These are phyloP conservation scores for Torulaspora indica DNA, from an alignment of 805 yeast species.

Conservation along the genomic window DNA sequence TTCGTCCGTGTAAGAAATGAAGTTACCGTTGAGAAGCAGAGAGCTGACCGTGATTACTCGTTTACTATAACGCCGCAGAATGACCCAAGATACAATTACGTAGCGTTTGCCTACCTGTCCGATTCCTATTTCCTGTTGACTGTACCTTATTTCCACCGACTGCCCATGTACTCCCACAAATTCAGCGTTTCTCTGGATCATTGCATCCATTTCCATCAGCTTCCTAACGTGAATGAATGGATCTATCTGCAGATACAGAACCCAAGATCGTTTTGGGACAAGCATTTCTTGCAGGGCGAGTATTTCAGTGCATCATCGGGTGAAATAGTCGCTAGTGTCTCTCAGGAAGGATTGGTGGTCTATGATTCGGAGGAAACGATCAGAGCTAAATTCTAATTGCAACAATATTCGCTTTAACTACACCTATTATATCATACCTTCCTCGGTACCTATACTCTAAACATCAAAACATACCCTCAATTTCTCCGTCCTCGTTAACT, in stretches of 20 bases:
- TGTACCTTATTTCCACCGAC: constrained; percentile 47
- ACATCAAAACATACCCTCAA: constrained; percentile 66
- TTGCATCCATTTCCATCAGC: constrained; percentile 57
- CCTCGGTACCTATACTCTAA: constrained; percentile 1
- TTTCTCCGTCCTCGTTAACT: constrained; percentile 73
- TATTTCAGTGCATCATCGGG: constrained; percentile 46
- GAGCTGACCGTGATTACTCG: constrained; percentile 1
- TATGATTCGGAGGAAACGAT: constrained; percentile 22
- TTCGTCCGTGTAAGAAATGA: constrained; percentile 24
- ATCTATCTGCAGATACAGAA: constrained; percentile 46
- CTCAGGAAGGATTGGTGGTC: constrained; percentile 58
- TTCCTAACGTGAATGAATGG: constrained; percentile 46
- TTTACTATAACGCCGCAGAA: constrained; percentile 19
- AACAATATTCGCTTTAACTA: neutral
- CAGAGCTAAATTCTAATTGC: constrained; percentile 21
- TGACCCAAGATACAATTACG: constrained; percentile 43
- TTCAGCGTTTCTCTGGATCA: constrained; percentile 64
- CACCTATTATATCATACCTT: neutral
- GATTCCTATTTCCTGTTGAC: constrained; percentile 54
- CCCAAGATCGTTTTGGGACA: constrained; percentile 46
- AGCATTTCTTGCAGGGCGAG: constrained; percentile 56
- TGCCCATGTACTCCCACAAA: constrained; percentile 43
- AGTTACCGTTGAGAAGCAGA: constrained; percentile 5
- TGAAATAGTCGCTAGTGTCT: constrained; percentile 51
- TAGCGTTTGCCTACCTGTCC: constrained; percentile 54